Evolutionary conservation across 2,329 filamentous ascomycete genomes (phyloP).

Genomic region (Pseudogymnoascus destructans): DNA sequence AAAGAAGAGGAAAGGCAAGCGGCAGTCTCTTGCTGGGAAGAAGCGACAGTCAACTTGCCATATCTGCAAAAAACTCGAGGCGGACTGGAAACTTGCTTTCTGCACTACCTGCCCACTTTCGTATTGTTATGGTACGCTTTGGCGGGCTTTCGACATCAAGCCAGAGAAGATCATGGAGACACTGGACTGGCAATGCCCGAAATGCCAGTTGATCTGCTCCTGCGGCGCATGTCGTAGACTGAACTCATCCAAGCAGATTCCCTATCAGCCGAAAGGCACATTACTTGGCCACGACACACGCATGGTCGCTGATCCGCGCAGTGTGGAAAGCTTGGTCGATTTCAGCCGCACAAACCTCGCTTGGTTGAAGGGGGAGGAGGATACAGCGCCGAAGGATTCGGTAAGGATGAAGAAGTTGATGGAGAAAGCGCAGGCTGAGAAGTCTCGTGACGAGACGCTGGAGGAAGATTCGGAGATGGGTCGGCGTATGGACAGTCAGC

Average conservation of each 20-base stretch:
- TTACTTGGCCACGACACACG: slow-evolving; percentile 83
- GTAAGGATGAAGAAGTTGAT: slow-evolving; percentile 24
- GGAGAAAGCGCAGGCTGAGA: slow-evolving; percentile 25
- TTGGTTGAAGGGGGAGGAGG: slow-evolving; percentile 57
- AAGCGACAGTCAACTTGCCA: slow-evolving; percentile 53
- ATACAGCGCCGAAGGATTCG: slow-evolving; percentile 34
- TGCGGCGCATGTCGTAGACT: slow-evolving; percentile 63
- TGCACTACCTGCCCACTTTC: slow-evolving; percentile 64
- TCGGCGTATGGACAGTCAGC: slow-evolving; percentile 1
- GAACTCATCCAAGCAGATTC: slow-evolving; percentile 50
- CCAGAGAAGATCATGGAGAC: slow-evolving; percentile 72
- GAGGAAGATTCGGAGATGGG: neutral
- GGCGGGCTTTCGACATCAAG: slow-evolving; percentile 80
- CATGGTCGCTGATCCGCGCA: slow-evolving; percentile 79
- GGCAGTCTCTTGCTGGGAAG: slow-evolving; percentile 32
- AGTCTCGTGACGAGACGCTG: slow-evolving; percentile 18
- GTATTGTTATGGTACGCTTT: slow-evolving; percentile 91
- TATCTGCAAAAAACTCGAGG: slow-evolving; percentile 68
- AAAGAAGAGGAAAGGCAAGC: slow-evolving; percentile 39
- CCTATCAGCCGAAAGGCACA: slow-evolving; percentile 79
- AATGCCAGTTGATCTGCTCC: slow-evolving; percentile 75
- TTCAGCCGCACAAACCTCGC: slow-evolving; percentile 78
- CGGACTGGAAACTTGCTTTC: slow-evolving; percentile 70
- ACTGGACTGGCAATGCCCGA: slow-evolving; percentile 76
- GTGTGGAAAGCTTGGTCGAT: slow-evolving; percentile 80